Conservation (phyloP, 345 rosid species). For the Pseudoturritis turrita region DNA sequence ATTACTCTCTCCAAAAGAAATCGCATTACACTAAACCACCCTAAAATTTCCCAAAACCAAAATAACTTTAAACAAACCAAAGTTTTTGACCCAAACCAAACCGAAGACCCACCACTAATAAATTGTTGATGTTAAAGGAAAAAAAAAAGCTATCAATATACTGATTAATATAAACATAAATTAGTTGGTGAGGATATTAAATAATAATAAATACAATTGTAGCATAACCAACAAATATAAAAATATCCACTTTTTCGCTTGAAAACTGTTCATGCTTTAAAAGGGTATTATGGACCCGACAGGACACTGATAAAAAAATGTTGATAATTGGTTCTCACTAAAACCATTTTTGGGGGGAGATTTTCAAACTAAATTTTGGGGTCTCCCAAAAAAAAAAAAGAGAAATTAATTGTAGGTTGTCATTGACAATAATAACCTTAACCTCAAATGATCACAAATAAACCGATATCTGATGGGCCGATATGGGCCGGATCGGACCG, state of each 20-base stretch:
- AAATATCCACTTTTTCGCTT: slow-evolving; percentile 12
- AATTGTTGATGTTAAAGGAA: not conserved
- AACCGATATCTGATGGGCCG: not conserved
- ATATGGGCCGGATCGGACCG: not conserved
- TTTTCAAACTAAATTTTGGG: not conserved
- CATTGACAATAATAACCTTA: not conserved
- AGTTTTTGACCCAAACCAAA: not conserved
- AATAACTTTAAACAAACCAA: too few relatives aligned
- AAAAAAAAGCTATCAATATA: not conserved
- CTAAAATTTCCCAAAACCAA: not conserved
- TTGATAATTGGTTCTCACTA: not conserved
- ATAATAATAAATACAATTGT: not conserved
- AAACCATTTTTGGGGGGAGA: not conserved
- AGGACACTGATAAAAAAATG: not conserved
- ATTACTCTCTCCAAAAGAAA: not conserved
- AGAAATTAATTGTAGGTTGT: not conserved
- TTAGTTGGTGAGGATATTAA: slow-evolving; percentile 17
- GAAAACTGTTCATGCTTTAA: not conserved
- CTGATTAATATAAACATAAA: not conserved
- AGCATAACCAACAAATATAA: not conserved
- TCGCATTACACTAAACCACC: not conserved
- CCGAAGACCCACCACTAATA: not conserved
- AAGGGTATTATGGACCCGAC: slow-evolving; percentile 16
- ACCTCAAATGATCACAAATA: not conserved
- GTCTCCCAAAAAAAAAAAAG: not conserved